Evolutionary conservation across 257 asterid genomes (phyloP), one percentile per base, ranked within the genome.

Genomic region (Plectranthus barbatus): DNA sequence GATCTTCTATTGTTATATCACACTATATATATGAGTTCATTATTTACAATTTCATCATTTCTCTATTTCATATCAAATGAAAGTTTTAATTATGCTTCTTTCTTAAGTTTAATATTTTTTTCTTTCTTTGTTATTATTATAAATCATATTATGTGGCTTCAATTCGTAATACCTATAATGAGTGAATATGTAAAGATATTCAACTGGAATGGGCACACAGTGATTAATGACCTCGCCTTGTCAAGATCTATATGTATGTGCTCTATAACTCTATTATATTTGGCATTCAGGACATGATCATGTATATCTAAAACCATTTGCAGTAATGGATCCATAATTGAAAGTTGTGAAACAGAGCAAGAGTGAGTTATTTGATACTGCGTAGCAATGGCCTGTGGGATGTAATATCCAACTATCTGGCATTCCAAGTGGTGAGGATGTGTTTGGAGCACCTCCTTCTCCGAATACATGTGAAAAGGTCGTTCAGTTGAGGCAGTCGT

Each of bases 381-480:
- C 90, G 79, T 7, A 84, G 90, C 12, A 92, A 87, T n/a, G 95
- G 95, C 4, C 53, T 87, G 9, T 84, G 93, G 95, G 95, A 84
- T 13, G 93, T 83, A 0, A 53, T 87, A 2, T 73, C 88, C 0
- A 87, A 87, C 9, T 84, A 84, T 3, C 9, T 77, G 0, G 95
- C 92, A 1, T 84, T 92, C 67, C 75, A 68, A 6, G 70, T 87
- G 1, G 79, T 55, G 19, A 79, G 80, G 72, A 73, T 71, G 66
- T 83, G 85, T 58, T 65, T 84, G 67, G 58, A 44, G 75, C 42
- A 42, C 17, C 9, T 12, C 70, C 14, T 37, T 1, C 18, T 17
- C 64, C 5, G 50, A 24, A 17, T 58, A 33, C 46, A 58, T n/a
- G 6, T n/a, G 48, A 1, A 62, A 36, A 4, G 60, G 63, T 4